Percentiles rank a stretch among this genome's conserved stretches.
Evolutionary conservation across 176 grass and related monocot species (phyloP).

Genomic region (Dendrocalamus sinicus): DNA sequence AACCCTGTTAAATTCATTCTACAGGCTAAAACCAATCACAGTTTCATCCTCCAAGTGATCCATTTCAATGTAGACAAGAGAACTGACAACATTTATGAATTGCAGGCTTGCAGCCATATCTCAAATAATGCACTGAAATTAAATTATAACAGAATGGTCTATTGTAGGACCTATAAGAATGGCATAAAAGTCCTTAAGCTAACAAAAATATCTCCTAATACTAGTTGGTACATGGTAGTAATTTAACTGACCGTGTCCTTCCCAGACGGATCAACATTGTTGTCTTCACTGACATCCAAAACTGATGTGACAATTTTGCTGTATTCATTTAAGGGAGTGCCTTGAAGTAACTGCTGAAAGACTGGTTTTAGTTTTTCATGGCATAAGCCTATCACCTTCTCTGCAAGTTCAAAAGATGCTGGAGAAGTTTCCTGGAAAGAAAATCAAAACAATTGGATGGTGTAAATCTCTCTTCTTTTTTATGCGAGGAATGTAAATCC

Average conservation of each 20-base stretch:
- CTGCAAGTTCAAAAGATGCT: constrained; percentile 68
- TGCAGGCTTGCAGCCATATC: neutral
- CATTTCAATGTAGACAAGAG: constrained; percentile 4
- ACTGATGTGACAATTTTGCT: constrained; percentile 57
- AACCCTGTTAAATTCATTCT: constrained; percentile 11
- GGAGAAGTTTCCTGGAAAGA: constrained; percentile 64
- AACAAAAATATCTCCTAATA: constrained; percentile 16
- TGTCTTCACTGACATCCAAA: constrained; percentile 55
- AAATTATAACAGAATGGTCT: constrained; percentile 18
- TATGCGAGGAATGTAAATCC: constrained; percentile 2
- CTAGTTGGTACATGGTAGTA: constrained; percentile 10
- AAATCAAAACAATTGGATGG: constrained; percentile 26
- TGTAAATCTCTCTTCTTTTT: neutral
- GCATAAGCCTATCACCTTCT: constrained; percentile 75
- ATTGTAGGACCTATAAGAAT: constrained; percentile 19
- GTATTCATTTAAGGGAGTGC: constrained; percentile 58
- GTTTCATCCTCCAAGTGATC: constrained; percentile 31
- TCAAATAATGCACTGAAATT: constrained; percentile 1
- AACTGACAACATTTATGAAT: neutral
- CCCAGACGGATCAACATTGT: constrained; percentile 56
- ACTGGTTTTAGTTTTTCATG: constrained; percentile 73
- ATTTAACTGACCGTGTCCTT: constrained; percentile 62
- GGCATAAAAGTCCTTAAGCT: constrained; percentile 6
- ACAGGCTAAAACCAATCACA: constrained; percentile 40
- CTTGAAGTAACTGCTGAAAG: constrained; percentile 57